phyloP scores from a whole-genome alignment of 805 yeast species.

The Yarrowia sp. region DNA sequence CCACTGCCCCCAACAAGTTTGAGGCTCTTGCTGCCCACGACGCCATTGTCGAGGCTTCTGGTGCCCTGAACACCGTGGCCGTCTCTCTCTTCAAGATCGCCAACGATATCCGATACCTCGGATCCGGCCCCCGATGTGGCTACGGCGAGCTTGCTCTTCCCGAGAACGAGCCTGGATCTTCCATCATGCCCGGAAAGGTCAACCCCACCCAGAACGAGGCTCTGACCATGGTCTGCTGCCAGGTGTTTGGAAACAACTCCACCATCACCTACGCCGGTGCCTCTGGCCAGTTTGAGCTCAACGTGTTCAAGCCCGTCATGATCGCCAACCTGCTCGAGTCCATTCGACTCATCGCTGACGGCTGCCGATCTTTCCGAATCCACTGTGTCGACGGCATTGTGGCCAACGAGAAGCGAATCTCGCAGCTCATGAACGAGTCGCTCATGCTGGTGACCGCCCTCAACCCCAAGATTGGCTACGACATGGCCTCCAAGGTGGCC shows the following conservation, averaged over 20 bases:
- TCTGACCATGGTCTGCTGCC: constrained; percentile 95
- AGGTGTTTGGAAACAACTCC: constrained; percentile 95
- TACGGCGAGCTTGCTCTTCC: constrained; percentile 94
- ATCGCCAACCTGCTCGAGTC: constrained; percentile 86
- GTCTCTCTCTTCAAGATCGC: constrained; percentile 93
- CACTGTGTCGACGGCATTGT: constrained; percentile 93
- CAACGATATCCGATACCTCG: constrained; percentile 95
- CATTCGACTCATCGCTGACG: constrained; percentile 85
- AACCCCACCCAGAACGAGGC: constrained; percentile 99
- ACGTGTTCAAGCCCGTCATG: constrained; percentile 96
- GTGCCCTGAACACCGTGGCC: constrained; percentile 94
- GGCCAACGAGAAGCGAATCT: constrained; percentile 85
- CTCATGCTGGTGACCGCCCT: constrained; percentile 97
- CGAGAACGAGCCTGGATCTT: constrained; percentile 98
- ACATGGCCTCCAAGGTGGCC: constrained; percentile 94
- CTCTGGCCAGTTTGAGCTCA: constrained; percentile 96
- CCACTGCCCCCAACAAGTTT: constrained; percentile 97
- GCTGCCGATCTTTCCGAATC: constrained; percentile 80
- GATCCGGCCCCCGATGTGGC: constrained; percentile 99
- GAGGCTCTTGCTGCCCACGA: constrained; percentile 99
- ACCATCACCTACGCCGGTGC: constrained; percentile 97
- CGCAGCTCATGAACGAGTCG: constrained; percentile 85
- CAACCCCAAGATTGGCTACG: constrained; percentile 98
- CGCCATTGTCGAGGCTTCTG: constrained; percentile 96
- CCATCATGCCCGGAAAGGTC: constrained; percentile 99